phyloP scores from a whole-genome alignment of 805 yeast genomes.

The Priceomyces castillae region DNA sequence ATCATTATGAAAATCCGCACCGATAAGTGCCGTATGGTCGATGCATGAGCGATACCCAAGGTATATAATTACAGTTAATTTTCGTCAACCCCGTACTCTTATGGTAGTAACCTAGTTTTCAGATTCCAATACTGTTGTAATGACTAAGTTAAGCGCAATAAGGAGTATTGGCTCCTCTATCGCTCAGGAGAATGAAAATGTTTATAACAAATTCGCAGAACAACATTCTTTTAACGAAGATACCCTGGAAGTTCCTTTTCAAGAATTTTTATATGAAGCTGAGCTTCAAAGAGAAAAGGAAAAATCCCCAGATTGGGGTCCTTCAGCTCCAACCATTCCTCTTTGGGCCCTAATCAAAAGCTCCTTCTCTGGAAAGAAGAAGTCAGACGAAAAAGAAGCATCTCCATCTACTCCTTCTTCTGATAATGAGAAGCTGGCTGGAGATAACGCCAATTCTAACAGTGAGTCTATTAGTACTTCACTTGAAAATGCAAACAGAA shows the following conservation, averaged over 20 bases:
- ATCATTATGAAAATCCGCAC: no score
- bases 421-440: conserved; percentile 1
- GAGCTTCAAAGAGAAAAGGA: conserved; percentile 8
- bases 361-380: background rate
- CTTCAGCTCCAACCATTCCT: conserved; percentile 5
- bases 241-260: conserved; percentile 4
- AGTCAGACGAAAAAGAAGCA: background rate
- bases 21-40: background rate
- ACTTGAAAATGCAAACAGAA: conserved; percentile 8
- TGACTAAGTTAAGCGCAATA: conserved; percentile 3
- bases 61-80: background rate
- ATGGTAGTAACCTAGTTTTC: background rate
- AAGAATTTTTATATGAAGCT: conserved; percentile 8
- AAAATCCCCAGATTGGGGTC: conserved; percentile 5
- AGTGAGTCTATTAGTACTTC: background rate
- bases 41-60: background rate
- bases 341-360: conserved; percentile 1
- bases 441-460: background rate
- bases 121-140: background rate
- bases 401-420: background rate
- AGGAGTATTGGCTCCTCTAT: conserved; percentile 8
- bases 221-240: background rate
- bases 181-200: conserved; percentile 5
- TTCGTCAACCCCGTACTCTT: background rate
- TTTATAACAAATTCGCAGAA: conserved; percentile 5